Base-by-base conservation (phyloP, 2,329 filamentous ascomycete genomes). In the Exophiala oligosperma region DNA sequence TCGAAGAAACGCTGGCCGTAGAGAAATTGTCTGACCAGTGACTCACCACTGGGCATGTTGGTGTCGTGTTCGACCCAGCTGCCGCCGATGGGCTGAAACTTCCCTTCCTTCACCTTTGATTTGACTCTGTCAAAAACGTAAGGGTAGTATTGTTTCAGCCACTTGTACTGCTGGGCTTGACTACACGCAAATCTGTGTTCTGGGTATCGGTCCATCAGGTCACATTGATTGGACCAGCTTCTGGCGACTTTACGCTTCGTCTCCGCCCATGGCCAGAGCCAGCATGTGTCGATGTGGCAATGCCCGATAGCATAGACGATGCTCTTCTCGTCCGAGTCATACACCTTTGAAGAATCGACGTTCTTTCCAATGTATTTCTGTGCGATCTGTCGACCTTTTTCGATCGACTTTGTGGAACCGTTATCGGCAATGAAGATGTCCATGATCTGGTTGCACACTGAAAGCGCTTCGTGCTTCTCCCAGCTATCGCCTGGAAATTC, bases 41-140 rank as follows among this genome's bases (percentile, higher is more conserved):
- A 96, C 75, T 99, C 94, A 49, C 94, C 94, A 68, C 92, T 93
- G 0, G 94, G 94, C 82, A 99, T 83, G 71, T 99, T 99, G 63
- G 94, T 99, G 72, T 99, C 94, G 70, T 99, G 94, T 72, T 99
- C 94, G 14, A 99, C 93, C 94, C 94, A 99, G 76, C 92, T 97
- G 54, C 94, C 94, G 63, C 94, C 94, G 67, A 99, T 93, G 12
- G 92, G 92, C 66, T 97, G 91, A 74, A 99, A 99, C 61, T 84
- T 88, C 23, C 92, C 93, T 68, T 92, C 86, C 74, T 91, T 91
- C 60, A 97, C 88, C 81, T 96, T 96, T 55, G 83, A 79, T 78
- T 95, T 96, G 65, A 99, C 93, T 14, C 93, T 88, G 66, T 95
- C 89, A 71, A 91, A 97, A 1, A 91, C 89, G 41, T 86, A 86